Evolutionary conservation across 2,329 filamentous ascomycete genomes (phyloP).

Genomic region (Clonostachys byssicola): DNA sequence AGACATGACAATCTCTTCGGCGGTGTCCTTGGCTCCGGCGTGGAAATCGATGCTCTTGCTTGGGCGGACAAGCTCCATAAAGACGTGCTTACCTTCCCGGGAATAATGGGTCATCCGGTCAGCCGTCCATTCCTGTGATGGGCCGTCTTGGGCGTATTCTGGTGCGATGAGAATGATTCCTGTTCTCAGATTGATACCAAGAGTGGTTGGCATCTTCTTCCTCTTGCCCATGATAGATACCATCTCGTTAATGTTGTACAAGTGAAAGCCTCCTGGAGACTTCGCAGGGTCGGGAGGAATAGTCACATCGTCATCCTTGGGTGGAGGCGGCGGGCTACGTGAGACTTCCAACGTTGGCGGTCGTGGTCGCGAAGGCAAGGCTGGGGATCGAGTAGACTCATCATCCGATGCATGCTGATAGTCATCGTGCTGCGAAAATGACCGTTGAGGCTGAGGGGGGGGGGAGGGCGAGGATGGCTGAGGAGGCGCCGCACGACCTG

Average conservation of each 20-base stretch:
- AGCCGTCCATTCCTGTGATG: conserved; percentile 87
- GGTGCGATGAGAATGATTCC: conserved; percentile 88
- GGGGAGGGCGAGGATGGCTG: conserved; percentile 8
- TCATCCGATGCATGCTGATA: conserved; percentile 11
- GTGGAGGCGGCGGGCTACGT: conserved; percentile 40
- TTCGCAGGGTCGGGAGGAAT: conserved; percentile 35
- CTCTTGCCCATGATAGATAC: conserved; percentile 94
- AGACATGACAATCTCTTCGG: conserved; percentile 84
- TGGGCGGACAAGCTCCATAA: conserved; percentile 85
- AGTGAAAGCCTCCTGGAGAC: conserved; percentile 78
- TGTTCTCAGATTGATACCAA: conserved; percentile 88
- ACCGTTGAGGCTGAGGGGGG: conserved; percentile 15
- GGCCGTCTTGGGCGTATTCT: conserved; percentile 77
- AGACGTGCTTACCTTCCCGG: conserved; percentile 96
- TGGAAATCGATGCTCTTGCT: conserved; percentile 97
- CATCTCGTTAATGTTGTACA: conserved; percentile 98
- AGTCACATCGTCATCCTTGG: conserved; percentile 30
- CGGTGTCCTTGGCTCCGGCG: conserved; percentile 94
- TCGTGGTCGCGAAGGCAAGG: conserved; percentile 17
- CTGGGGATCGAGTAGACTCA: conserved; percentile 16
- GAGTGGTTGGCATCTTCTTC: conserved; percentile 96
- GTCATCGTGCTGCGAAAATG: conserved; percentile 2
- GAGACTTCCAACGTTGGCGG: background rate
- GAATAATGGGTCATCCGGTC: conserved; percentile 97
- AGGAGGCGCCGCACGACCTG: conserved; percentile 32